These are phyloP conservation scores for Eremochloa ophiuroides DNA, from an alignment of 176 grass and related monocot species.

Conservation along the genomic window DNA sequence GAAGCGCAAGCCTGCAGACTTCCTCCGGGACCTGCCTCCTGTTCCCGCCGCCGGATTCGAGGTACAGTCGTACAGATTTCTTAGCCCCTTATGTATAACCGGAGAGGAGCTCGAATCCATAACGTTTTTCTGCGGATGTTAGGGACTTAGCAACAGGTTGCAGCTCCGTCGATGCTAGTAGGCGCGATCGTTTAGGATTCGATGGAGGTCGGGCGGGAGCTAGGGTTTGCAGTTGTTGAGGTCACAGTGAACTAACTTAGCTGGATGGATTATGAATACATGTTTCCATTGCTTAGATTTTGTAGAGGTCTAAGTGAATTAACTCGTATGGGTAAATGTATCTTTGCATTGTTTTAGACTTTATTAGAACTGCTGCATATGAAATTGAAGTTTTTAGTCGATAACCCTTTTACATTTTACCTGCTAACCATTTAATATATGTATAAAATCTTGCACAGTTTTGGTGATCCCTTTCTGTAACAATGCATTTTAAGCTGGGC, in stretches of 20 bases:
- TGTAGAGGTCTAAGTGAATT: neutral
- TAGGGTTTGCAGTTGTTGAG: slow-evolving; percentile 11
- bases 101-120: neutral
- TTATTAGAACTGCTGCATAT: neutral
- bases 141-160: neutral
- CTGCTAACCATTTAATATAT: neutral
- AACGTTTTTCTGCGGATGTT: neutral
- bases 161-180: neutral
- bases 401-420: neutral
- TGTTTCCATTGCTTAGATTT: neutral
- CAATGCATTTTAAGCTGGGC: neutral
- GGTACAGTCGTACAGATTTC: slow-evolving; percentile 36
- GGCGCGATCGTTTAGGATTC: neutral
- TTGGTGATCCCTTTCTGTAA: neutral
- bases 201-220: neutral
- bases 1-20: slow-evolving; percentile 80
- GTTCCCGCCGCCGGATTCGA: slow-evolving; percentile 56
- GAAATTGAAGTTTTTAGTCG: neutral
- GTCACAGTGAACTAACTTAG: neutral
- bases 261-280: neutral
- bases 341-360: neutral
- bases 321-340: neutral
- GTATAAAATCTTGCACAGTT: neutral
- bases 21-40: slow-evolving; percentile 84
- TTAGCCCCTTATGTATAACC: neutral